Evolutionary conservation across 2,329 filamentous ascomycete species (phyloP).

Genomic region (Pseudogymnoascus sp.): DNA sequence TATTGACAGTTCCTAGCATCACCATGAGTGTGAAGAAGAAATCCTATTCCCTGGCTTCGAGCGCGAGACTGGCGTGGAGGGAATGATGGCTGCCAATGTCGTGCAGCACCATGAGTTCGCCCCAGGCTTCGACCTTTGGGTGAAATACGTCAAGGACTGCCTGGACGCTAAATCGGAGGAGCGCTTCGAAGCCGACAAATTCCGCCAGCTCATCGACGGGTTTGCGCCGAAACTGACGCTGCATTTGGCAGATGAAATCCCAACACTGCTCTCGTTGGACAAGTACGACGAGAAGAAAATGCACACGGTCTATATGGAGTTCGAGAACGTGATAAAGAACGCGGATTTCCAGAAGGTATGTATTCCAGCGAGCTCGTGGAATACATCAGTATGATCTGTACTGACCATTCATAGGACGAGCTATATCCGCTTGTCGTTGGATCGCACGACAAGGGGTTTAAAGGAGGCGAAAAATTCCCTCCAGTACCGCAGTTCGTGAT

Average conservation of each 20-base stretch:
- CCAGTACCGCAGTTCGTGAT: not conserved
- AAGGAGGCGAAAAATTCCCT: not conserved
- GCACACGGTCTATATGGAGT: not conserved
- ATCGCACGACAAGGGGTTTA: not conserved
- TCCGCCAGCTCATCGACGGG: slow-evolving; percentile 27
- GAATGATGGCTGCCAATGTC: slow-evolving; percentile 34
- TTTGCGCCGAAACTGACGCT: slow-evolving; percentile 29
- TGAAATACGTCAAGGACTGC: slow-evolving; percentile 27
- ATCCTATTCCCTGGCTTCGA: slow-evolving; percentile 33
- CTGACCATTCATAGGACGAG: not conserved
- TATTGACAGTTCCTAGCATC: slow-evolving; percentile 28
- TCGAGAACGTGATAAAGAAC: not conserved
- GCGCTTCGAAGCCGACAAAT: slow-evolving; percentile 26
- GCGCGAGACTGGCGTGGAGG: slow-evolving; percentile 26
- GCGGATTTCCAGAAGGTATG: slow-evolving; percentile 1
- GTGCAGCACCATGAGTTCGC: slow-evolving; percentile 35
- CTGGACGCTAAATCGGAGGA: slow-evolving; percentile 19
- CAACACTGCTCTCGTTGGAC: slow-evolving; percentile 28
- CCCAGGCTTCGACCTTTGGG: slow-evolving; percentile 27
- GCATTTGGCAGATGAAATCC: slow-evolving; percentile 34
- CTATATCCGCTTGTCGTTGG: not conserved
- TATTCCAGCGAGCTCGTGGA: not conserved
- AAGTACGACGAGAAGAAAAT: slow-evolving; percentile 27
- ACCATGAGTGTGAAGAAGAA: slow-evolving; percentile 34
- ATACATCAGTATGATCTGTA: not conserved